A percentile compares a stretch with the other conserved stretches of the same genome.
These are phyloP conservation scores for Neostapfia colusana DNA, from an alignment of 176 grass and related monocot species.

Conservation along the genomic window DNA sequence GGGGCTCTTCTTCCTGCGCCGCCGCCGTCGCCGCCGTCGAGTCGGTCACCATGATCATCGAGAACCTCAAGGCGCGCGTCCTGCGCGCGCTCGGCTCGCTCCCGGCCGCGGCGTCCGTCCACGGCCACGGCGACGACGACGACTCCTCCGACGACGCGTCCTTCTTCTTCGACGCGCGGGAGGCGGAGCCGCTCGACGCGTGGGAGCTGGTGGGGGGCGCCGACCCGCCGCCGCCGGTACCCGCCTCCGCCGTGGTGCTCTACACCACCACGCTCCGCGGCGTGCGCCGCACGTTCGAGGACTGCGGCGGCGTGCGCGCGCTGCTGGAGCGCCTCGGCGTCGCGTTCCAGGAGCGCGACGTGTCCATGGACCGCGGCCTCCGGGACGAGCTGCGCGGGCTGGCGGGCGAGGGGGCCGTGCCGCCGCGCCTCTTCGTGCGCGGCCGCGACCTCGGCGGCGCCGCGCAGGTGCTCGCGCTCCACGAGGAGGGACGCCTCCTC, in stretches of 20 bases:
- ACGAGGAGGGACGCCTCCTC: constrained; percentile 66
- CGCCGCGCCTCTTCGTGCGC: constrained; percentile 68
- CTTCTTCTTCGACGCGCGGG: constrained; percentile 46
- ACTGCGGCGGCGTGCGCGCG: constrained; percentile 54
- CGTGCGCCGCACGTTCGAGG: constrained; percentile 74
- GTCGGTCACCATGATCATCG: constrained; percentile 42
- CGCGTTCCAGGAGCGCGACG: constrained; percentile 71
- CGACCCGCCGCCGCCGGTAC: constrained; percentile 40
- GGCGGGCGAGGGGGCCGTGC: constrained; percentile 50
- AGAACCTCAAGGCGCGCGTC: constrained; percentile 58
- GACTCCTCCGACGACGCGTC: constrained; percentile 41
- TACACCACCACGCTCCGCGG: constrained; percentile 80
- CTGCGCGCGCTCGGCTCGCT: constrained; percentile 48
- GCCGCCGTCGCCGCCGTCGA: not conserved
- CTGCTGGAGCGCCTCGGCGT: constrained; percentile 62
- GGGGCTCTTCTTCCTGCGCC: not conserved
- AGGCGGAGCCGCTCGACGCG: constrained; percentile 34
- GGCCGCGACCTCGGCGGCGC: constrained; percentile 65
- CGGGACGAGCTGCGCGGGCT: constrained; percentile 63
- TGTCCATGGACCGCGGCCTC: constrained; percentile 81
- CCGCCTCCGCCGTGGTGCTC: constrained; percentile 48
- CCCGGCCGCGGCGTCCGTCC: not conserved
- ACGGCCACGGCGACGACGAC: too few relatives aligned
- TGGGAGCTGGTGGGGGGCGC: constrained; percentile 55
- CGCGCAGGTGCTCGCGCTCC: constrained; percentile 55